phyloP scores from a whole-genome alignment of 2,329 filamentous ascomycete genomes.

The Chaetomium olivaceum region DNA sequence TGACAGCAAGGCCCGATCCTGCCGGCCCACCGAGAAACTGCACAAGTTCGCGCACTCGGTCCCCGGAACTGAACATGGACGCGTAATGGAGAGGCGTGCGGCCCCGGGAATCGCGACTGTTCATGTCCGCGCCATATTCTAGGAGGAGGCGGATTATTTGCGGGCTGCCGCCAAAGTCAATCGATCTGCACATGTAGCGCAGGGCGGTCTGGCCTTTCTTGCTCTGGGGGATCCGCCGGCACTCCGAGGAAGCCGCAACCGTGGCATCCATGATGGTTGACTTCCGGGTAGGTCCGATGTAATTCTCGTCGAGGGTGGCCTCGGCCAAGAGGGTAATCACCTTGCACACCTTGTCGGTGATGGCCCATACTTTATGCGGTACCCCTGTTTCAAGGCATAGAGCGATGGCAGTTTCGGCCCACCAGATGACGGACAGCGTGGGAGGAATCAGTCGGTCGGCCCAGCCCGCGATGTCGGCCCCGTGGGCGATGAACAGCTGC shows the following conservation, averaged over 20 bases:
- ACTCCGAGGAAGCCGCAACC: neutral
- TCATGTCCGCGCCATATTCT: conserved; percentile 18
- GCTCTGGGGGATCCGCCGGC: neutral
- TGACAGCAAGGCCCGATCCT: conserved; percentile 14
- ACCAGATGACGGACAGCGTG: conserved; percentile 15
- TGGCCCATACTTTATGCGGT: neutral
- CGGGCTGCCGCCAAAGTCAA: neutral
- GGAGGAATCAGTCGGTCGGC: conserved; percentile 4
- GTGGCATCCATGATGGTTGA: conserved; percentile 20
- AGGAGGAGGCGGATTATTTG: conserved; percentile 17
- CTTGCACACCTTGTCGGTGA: conserved; percentile 2
- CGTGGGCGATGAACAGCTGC: conserved; percentile 8
- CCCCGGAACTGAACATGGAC: conserved; percentile 7
- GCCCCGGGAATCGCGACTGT: conserved; percentile 11
- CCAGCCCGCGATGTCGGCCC: conserved; percentile 10
- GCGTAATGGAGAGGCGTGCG: conserved; percentile 24
- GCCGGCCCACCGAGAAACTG: conserved; percentile 14
- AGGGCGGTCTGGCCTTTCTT: conserved; percentile 14
- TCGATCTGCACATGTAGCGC: conserved; percentile 9
- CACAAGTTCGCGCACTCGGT: conserved; percentile 10
- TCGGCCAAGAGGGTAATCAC: conserved; percentile 21
- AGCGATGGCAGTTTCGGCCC: conserved; percentile 2
- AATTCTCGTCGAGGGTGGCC: conserved; percentile 4
- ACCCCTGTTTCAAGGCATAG: neutral
- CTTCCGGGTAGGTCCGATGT: neutral